phyloP scores from a whole-genome alignment of 2,329 filamentous ascomycete species.

The Cladorrhinum sp. region DNA sequence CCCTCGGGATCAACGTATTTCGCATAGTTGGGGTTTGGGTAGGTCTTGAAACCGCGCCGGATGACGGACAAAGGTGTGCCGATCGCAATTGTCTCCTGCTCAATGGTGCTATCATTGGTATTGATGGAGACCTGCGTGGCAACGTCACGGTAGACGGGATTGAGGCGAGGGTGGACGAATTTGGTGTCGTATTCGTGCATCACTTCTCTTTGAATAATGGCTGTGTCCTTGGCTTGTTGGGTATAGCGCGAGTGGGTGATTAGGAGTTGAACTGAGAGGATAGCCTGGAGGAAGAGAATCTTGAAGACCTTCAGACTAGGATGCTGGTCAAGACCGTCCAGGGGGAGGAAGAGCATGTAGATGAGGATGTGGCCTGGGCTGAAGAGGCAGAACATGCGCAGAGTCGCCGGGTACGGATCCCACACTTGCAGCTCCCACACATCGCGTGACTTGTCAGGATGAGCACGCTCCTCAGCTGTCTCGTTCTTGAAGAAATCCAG shows the following conservation, averaged over 20 bases:
- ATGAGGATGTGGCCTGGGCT: constrained; percentile 90
- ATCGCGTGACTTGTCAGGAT: constrained; percentile 77
- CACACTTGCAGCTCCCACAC: constrained; percentile 95
- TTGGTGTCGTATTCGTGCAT: constrained; percentile 95
- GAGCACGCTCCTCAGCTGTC: constrained; percentile 75
- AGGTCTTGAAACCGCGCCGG: constrained; percentile 73
- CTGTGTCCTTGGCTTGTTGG: constrained; percentile 80
- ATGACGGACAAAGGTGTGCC: constrained; percentile 61
- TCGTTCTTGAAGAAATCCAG: constrained; percentile 64
- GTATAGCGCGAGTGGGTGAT: constrained; percentile 70
- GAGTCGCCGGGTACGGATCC: constrained; percentile 83
- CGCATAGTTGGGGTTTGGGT: constrained; percentile 78
- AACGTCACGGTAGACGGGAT: constrained; percentile 73
- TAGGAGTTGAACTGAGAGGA: constrained; percentile 75
- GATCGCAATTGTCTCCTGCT: constrained; percentile 44
- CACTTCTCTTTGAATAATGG: constrained; percentile 85
- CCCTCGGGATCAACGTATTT: constrained; percentile 68
- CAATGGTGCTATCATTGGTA: constrained; percentile 40
- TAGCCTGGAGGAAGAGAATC: constrained; percentile 68
- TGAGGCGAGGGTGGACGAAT: constrained; percentile 86
- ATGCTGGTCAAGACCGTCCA: constrained; percentile 68
- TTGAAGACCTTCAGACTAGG: constrained; percentile 86
- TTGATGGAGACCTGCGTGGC: constrained; percentile 67
- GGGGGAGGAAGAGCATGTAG: constrained; percentile 83
- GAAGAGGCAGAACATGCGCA: constrained; percentile 84